Evolutionary conservation across 768 basidiomycete genomes (phyloP).

Genomic region (Kwoniella bestiolae): DNA sequence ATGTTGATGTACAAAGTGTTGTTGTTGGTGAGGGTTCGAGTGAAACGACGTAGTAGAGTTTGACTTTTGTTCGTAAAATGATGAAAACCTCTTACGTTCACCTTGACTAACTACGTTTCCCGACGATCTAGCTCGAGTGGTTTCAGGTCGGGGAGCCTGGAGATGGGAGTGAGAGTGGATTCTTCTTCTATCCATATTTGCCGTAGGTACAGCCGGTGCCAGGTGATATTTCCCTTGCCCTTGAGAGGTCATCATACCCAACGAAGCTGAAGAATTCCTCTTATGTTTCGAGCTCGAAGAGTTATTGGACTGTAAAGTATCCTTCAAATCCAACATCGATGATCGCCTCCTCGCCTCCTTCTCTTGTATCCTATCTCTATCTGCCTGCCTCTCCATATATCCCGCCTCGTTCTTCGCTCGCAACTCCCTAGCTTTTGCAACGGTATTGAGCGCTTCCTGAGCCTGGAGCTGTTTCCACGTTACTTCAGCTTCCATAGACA

Average conservation of each 20-base stretch:
- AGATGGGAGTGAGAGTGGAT: background rate
- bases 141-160: slow-evolving; percentile 3
- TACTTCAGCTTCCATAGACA: slow-evolving; percentile 11
- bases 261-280: slow-evolving; percentile 16
- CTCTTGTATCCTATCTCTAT: slow-evolving; percentile 24
- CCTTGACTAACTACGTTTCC: background rate
- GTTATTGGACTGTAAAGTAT: background rate
- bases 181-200: background rate
- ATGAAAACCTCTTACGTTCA: slow-evolving; percentile 20
- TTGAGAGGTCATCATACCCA: background rate
- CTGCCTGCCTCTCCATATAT: slow-evolving; percentile 34
- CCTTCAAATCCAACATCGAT: slow-evolving; percentile 8
- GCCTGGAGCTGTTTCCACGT: slow-evolving; percentile 15
- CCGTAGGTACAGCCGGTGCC: background rate
- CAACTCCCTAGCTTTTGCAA: slow-evolving; percentile 35
- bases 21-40: slow-evolving; percentile 11
- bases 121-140: background rate
- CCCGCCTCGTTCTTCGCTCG: slow-evolving; percentile 28
- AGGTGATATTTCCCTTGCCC: background rate
- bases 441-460: slow-evolving; percentile 27
- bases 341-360: slow-evolving; percentile 14
- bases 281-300: slow-evolving; percentile 5
- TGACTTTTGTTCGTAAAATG: slow-evolving; percentile 35
- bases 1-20: slow-evolving; percentile 14
- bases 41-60: slow-evolving; percentile 9